Percentiles rank a stretch among this genome's conserved stretches.
Conservation (phyloP, 805 yeast genomes). For the Spathaspora boniae region DNA sequence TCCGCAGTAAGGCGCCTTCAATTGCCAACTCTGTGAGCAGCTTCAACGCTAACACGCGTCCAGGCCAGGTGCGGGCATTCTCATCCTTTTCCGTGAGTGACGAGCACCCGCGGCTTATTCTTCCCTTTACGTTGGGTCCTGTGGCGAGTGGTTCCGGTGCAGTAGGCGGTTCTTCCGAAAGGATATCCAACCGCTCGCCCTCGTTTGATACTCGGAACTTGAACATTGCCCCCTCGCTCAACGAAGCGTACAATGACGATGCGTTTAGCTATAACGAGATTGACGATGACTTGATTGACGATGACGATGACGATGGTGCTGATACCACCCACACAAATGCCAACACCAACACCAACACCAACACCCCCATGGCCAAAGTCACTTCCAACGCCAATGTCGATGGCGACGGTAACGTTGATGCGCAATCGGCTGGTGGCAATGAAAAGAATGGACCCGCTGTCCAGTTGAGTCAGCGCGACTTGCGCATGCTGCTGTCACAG, state of each 20-base stretch:
- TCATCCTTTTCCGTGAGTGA: constrained; percentile 11
- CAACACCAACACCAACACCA: constrained; percentile 7
- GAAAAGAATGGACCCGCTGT: too few relatives aligned
- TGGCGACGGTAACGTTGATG: too few relatives aligned
- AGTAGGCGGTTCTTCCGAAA: constrained; percentile 6
- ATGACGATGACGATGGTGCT: constrained; percentile 28
- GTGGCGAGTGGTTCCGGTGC: not conserved
- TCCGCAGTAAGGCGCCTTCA: constrained; percentile 13
- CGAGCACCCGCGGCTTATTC: too few relatives aligned
- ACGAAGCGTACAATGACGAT: constrained; percentile 22
- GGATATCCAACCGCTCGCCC: constrained; percentile 9
- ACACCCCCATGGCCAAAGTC: too few relatives aligned
- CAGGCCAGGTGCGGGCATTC: constrained; percentile 9
- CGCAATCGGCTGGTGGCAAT: too few relatives aligned
- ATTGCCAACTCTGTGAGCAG: constrained; percentile 20
- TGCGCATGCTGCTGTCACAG: not conserved
- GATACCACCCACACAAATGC: constrained; percentile 16
- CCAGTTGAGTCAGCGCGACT: too few relatives aligned
- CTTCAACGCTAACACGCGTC: constrained; percentile 11
- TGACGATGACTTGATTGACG: constrained; percentile 21
- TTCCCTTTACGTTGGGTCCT: too few relatives aligned
- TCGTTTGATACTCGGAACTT: constrained; percentile 2
- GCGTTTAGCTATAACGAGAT: constrained; percentile 16
- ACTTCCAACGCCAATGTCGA: constrained; percentile 6
- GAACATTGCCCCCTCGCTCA: constrained; percentile 13